Evolutionary conservation across 148 eudicot genomes (phyloP).

Genomic region (Pouteria glomerata): DNA sequence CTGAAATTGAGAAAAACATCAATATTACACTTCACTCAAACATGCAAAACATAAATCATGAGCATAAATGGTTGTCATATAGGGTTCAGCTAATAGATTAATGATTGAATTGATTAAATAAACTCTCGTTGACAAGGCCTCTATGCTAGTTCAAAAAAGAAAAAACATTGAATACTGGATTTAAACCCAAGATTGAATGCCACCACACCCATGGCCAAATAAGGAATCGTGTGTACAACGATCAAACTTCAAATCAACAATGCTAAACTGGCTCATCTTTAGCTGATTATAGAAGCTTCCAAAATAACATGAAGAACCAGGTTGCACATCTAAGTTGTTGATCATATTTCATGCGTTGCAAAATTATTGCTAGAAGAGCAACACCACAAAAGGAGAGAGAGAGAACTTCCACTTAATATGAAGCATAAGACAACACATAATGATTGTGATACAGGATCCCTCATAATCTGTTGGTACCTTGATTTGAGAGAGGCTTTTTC

Average conservation of each 20-base stretch:
- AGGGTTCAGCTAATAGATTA: too few relatives aligned
- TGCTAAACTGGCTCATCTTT: neutral
- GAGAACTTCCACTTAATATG: too few relatives aligned
- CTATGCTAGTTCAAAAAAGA: neutral
- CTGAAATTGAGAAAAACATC: neutral
- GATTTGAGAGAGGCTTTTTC: neutral
- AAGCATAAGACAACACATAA: neutral
- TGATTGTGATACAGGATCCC: neutral
- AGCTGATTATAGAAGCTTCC: neutral
- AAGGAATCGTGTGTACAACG: neutral
- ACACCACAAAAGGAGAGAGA: neutral
- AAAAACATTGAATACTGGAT: neutral
- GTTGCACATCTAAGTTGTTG: neutral
- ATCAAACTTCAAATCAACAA: constrained; percentile 4
- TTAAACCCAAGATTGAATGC: neutral
- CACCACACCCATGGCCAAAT: neutral
- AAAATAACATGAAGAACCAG: neutral
- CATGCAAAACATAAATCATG: neutral
- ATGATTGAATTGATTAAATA: neutral
- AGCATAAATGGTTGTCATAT: too few relatives aligned
- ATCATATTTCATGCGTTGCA: neutral
- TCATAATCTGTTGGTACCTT: neutral
- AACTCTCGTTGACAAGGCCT: neutral
- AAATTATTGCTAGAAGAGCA: neutral
- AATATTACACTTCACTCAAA: neutral